These are phyloP conservation scores for Phytophthora colocasiae DNA, from an alignment of 352 stramenopile species.

Conservation along the genomic window DNA sequence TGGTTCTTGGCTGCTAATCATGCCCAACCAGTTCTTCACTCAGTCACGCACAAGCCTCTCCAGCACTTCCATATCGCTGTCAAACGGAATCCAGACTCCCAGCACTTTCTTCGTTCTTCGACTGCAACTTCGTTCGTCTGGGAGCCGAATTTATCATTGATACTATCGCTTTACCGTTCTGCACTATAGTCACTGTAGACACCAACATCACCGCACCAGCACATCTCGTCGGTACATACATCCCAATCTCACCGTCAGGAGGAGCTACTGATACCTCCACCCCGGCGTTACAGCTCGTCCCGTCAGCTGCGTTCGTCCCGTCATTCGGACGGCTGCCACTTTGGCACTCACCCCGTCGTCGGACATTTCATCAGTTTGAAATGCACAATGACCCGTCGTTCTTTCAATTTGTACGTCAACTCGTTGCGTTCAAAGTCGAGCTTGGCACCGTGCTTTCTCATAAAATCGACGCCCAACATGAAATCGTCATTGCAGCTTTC, in stretches of 20 bases:
- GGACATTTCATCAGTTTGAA: not conserved
- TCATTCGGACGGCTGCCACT: not conserved
- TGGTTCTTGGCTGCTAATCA: not conserved
- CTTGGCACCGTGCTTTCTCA: not conserved
- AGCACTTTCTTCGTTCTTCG: constrained; percentile 1
- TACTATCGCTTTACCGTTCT: not conserved
- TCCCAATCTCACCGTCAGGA: not conserved
- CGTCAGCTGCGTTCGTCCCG: not conserved
- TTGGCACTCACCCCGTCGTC: too few relatives aligned
- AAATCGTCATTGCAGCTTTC: not conserved
- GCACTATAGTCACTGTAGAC: not conserved
- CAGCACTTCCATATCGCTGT: not conserved
- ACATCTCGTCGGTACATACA: not conserved
- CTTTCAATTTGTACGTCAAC: not conserved
- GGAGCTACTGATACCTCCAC: not conserved
- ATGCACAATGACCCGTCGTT: not conserved
- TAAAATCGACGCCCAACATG: not conserved
- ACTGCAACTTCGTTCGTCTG: not conserved
- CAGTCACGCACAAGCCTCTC: not conserved
- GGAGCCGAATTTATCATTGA: not conserved
- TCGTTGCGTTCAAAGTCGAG: constrained; percentile 1
- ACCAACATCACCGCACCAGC: not conserved
- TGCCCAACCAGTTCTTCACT: not conserved
- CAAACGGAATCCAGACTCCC: not conserved
- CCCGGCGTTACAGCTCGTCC: not conserved